These are phyloP conservation scores for Tricholoma sp. DNA, from an alignment of 768 basidiomycete species.

Conservation along the genomic window DNA sequence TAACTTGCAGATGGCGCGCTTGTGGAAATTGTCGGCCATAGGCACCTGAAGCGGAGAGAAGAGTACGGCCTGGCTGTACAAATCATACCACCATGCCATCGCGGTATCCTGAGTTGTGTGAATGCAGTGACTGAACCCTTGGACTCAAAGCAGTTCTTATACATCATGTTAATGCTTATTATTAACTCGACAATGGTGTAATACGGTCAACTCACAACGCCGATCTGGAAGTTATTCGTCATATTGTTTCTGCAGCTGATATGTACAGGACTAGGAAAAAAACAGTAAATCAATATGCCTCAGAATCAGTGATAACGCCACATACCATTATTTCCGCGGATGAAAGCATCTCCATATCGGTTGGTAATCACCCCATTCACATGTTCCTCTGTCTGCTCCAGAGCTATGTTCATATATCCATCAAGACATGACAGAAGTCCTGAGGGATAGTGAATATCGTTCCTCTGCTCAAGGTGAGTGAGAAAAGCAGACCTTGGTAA, in stretches of 20 bases:
- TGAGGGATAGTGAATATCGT: conserved; percentile 22
- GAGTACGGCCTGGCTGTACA: too few species aligned
- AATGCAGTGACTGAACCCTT: too few species aligned
- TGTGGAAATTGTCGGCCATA: too few species aligned
- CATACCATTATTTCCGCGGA: conserved; percentile 88
- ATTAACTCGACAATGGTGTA: too few species aligned
- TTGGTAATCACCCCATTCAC: conserved; percentile 86
- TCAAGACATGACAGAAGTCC: conserved; percentile 93
- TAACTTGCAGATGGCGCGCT: too few species aligned
- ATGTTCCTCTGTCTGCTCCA: conserved; percentile 97
- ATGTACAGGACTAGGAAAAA: conserved; percentile 63
- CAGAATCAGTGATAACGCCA: neutral
- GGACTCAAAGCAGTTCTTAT: too few species aligned
- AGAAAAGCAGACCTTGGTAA: conserved; percentile 65
- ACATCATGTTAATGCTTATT: too few species aligned
- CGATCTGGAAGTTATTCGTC: conserved; percentile 9
- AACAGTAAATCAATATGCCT: neutral
- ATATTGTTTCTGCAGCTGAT: conserved; percentile 62
- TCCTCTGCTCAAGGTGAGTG: neutral
- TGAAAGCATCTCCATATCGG: conserved; percentile 92
- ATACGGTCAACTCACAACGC: too few species aligned
- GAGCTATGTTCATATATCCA: conserved; percentile 98
- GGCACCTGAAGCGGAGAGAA: too few species aligned
- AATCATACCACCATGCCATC: too few species aligned
- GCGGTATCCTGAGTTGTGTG: too few species aligned